phyloP scores from a whole-genome alignment of 306 rosid genomes.

The Cajanus cajan region DNA sequence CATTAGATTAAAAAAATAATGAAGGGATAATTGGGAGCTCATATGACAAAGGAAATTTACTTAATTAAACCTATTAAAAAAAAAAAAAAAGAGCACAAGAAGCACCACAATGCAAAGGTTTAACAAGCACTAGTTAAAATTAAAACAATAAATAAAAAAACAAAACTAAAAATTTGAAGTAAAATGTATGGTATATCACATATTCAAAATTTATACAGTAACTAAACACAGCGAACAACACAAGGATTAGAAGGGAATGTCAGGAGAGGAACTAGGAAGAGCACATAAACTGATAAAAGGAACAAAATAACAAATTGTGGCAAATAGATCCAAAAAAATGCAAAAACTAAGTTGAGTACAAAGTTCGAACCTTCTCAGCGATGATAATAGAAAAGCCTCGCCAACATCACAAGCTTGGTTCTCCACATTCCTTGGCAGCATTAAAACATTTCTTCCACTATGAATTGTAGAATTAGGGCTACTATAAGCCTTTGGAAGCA shows the following conservation, averaged over 20 bases:
- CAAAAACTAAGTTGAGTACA: constrained; percentile 3
- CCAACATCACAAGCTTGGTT: constrained; percentile 76
- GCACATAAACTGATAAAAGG: neutral
- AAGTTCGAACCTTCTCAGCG: constrained; percentile 69
- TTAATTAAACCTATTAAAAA: neutral
- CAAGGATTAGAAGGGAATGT: neutral
- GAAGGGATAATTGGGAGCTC: neutral
- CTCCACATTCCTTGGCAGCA: constrained; percentile 67
- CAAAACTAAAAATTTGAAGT: neutral
- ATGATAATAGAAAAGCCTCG: constrained; percentile 79
- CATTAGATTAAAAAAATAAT: neutral
- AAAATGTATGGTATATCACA: neutral
- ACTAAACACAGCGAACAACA: neutral
- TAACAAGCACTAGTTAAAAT: neutral
- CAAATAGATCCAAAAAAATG: neutral
- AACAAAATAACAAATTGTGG: neutral
- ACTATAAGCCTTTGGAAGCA: constrained; percentile 67
- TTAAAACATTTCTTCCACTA: constrained; percentile 60
- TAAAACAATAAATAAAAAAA: no score
- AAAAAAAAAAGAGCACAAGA: neutral
- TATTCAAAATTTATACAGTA: neutral
- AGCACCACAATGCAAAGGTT: neutral
- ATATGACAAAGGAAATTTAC: constrained; percentile 1
- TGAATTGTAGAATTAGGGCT: constrained; percentile 65
- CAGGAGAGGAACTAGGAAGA: neutral